Evolutionary conservation across 2,329 filamentous ascomycete species (phyloP).

Genomic region (Talaromyces sp.): DNA sequence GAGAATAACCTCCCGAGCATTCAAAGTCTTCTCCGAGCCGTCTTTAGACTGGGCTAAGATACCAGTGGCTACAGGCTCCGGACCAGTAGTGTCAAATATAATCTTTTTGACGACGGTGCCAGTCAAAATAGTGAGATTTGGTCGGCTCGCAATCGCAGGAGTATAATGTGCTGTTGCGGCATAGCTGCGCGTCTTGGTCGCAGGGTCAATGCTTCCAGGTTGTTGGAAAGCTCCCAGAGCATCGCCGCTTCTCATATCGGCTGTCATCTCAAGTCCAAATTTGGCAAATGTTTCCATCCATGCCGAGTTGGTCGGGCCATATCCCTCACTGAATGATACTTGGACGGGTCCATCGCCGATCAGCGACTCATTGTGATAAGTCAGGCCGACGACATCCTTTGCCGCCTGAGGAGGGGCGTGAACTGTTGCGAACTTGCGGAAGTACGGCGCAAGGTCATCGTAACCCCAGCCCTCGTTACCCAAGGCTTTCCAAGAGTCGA

Average conservation of each 20-base stretch:
- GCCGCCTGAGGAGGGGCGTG: not conserved
- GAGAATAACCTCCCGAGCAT: conserved; percentile 54
- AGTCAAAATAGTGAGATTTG: conserved; percentile 48
- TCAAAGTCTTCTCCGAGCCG: conserved; percentile 32
- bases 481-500: conserved; percentile 37
- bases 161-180: conserved; percentile 39
- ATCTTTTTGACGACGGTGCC: conserved; percentile 43
- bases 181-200: conserved; percentile 38
- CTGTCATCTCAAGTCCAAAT: conserved; percentile 15
- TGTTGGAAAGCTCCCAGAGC: conserved; percentile 40
- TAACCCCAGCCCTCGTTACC: conserved; percentile 27
- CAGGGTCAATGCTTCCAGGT: conserved; percentile 32
- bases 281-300: conserved; percentile 18
- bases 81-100: conserved; percentile 19
- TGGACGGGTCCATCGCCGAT: conserved; percentile 16
- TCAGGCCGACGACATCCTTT: conserved; percentile 8
- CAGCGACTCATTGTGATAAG: conserved; percentile 8
- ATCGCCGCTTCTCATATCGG: conserved; percentile 35
- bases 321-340: conserved; percentile 15
- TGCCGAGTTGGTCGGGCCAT: conserved; percentile 13
- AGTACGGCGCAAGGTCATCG: conserved; percentile 13
- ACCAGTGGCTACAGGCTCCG: conserved; percentile 26
- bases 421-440: conserved; percentile 14
- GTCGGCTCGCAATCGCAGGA: conserved; percentile 30
- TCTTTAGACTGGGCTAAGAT: conserved; percentile 44